Evolutionary conservation across 2,329 filamentous ascomycete species (phyloP).

Genomic region (Monosporascus sp.): DNA sequence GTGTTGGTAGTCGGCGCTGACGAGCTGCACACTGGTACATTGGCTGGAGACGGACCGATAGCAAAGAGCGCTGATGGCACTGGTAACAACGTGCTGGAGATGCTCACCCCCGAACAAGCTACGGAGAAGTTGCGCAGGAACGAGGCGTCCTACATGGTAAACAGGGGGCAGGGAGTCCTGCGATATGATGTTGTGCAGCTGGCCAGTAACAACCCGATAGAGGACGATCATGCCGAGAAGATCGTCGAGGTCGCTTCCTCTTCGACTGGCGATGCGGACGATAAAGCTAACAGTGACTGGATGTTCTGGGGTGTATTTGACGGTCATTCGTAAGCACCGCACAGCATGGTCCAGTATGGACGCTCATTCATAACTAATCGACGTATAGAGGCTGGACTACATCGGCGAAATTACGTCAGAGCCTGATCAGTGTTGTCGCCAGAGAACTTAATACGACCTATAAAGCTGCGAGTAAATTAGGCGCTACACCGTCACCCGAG

Average conservation of each 20-base stretch:
- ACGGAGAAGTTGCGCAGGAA: constrained; percentile 82
- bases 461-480: constrained; percentile 59
- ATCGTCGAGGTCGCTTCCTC: constrained; percentile 80
- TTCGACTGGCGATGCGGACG: constrained; percentile 36
- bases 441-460: constrained; percentile 91
- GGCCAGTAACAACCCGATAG: constrained; percentile 94
- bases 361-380: constrained; percentile 7
- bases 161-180: constrained; percentile 83
- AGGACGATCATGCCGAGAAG: constrained; percentile 97
- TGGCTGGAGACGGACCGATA: constrained; percentile 79
- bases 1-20: constrained; percentile 87
- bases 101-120: constrained; percentile 92
- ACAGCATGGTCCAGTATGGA: background rate
- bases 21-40: constrained; percentile 80
- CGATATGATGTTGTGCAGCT: constrained; percentile 93
- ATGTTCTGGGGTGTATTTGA: constrained; percentile 99
- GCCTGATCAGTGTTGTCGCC: constrained; percentile 86
- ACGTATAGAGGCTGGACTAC: constrained; percentile 83
- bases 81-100: constrained; percentile 83
- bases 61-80: constrained; percentile 83
- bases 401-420: constrained; percentile 89
- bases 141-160: constrained; percentile 88
- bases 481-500: constrained; percentile 65
- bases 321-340: constrained; percentile 73
- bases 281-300: constrained; percentile 69